These are phyloP conservation scores for Aspergillus leporis DNA, from an alignment of 495 filamentous ascomycete species.

Conservation along the genomic window DNA sequence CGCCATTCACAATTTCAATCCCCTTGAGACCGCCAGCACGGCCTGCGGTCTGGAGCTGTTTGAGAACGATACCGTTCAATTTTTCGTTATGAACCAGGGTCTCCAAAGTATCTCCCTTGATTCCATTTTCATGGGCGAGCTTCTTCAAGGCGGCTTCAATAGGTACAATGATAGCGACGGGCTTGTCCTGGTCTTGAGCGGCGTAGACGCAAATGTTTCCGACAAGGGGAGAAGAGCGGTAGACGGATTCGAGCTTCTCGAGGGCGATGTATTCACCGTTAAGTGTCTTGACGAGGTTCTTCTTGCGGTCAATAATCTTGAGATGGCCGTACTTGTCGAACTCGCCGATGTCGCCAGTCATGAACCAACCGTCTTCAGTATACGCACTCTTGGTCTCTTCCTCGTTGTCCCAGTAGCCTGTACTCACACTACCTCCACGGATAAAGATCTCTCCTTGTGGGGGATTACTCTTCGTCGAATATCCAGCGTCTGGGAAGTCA, in stretches of 20 bases:
- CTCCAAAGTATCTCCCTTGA: conserved; percentile 71
- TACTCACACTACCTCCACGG: conserved; percentile 72
- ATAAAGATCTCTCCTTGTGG: conserved; percentile 97
- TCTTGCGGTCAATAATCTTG: conserved; percentile 93
- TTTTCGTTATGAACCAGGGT: conserved; percentile 82
- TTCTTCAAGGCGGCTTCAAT: conserved; percentile 83
- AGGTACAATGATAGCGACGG: conserved; percentile 92
- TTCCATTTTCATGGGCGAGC: conserved; percentile 69
- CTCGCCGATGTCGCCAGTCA: conserved; percentile 93
- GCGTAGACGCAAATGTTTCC: conserved; percentile 96
- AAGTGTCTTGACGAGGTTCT: conserved; percentile 94
- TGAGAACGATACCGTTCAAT: conserved; percentile 73
- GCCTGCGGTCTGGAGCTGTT: conserved; percentile 77
- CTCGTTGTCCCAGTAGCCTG: conserved; percentile 78
- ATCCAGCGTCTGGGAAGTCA: conserved; percentile 92
- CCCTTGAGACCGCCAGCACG: conserved; percentile 73
- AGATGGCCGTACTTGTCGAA: conserved; percentile 81
- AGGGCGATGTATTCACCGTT: conserved; percentile 98
- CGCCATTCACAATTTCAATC: conserved; percentile 91
- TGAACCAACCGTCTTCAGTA: conserved; percentile 87
- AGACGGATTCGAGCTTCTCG: conserved; percentile 97
- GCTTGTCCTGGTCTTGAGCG: conserved; percentile 75
- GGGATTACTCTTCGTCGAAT: conserved; percentile 80
- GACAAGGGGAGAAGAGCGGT: conserved; percentile 81
- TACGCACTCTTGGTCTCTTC: conserved; percentile 77